Evolutionary conservation across 1,139 yeast genomes (phyloP).

Genomic region (Suhomyces choctaworum): DNA sequence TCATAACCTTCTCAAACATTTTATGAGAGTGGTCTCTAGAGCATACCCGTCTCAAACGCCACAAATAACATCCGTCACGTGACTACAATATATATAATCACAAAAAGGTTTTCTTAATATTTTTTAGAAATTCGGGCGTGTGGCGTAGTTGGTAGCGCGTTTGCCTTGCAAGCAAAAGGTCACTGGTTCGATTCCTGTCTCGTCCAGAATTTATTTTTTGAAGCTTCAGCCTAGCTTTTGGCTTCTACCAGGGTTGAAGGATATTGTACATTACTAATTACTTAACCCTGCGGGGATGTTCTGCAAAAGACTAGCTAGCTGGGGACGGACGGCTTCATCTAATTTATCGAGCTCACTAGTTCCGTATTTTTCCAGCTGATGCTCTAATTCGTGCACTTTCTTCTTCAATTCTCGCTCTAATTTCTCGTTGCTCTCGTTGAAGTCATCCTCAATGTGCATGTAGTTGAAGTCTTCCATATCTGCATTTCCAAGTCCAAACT

Average conservation of each 20-base stretch:
- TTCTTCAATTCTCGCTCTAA: constrained; percentile 15
- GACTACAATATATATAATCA: no score
- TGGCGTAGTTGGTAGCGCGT: constrained; percentile 76
- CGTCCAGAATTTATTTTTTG: constrained; percentile 50
- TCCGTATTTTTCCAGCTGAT: constrained; percentile 12
- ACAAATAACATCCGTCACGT: no score
- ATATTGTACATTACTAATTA: no score
- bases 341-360: constrained; percentile 21
- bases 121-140: constrained; percentile 45
- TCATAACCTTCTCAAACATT: no score
- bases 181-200: constrained; percentile 68
- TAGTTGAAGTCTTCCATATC: constrained; percentile 60
- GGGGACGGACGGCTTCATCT: constrained; percentile 7
- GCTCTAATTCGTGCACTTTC: constrained; percentile 15
- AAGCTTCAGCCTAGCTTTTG: no score
- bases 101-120: background rate
- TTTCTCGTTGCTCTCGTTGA: constrained; percentile 7
- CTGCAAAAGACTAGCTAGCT: constrained; percentile 5
- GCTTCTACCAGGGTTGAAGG: no score
- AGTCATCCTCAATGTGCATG: constrained; percentile 23
- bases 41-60: no score
- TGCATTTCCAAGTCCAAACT: constrained; percentile 59
- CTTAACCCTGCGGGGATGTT: constrained; percentile 3
- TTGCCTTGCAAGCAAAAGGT: constrained; percentile 68
- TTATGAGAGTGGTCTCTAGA: no score